Evolutionary conservation across 345 rosid genomes (phyloP).

Genomic region (Euphorbia lathyris): DNA sequence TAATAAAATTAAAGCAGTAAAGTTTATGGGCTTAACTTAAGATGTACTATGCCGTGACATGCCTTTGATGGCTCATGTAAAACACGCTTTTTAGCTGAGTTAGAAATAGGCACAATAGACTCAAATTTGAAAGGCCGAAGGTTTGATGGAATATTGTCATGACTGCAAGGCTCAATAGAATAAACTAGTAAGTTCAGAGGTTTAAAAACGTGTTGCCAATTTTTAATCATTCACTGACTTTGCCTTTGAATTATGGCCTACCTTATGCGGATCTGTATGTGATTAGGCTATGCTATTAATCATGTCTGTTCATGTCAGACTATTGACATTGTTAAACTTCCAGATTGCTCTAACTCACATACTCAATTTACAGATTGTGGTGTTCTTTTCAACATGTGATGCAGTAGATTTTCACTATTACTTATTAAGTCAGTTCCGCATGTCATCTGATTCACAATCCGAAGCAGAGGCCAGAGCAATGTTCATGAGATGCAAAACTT

Average conservation of each 20-base stretch:
- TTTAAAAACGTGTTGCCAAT: neutral
- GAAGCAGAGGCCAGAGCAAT: slow-evolving; percentile 38
- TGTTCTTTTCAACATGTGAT: slow-evolving; percentile 96
- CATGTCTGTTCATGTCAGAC: neutral
- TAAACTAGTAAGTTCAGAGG: too few relatives aligned
- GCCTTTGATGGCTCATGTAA: too few relatives aligned
- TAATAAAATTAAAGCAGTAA: too few relatives aligned
- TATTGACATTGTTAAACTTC: neutral
- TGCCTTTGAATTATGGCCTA: neutral
- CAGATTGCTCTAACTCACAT: slow-evolving; percentile 11
- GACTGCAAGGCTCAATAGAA: too few relatives aligned
- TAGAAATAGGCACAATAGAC: too few relatives aligned
- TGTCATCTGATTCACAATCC: slow-evolving; percentile 52
- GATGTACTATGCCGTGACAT: too few relatives aligned
- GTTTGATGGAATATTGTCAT: too few relatives aligned
- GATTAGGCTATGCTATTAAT: neutral
- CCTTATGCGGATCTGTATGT: neutral
- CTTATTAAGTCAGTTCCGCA: slow-evolving; percentile 62
- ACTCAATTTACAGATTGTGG: slow-evolving; percentile 63
- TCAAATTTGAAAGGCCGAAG: too few relatives aligned
- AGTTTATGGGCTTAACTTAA: too few relatives aligned
- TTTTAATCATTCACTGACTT: neutral
- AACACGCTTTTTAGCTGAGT: too few relatives aligned
- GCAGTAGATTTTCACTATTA: slow-evolving; percentile 95
- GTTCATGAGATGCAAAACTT: slow-evolving; percentile 66